phyloP scores from a whole-genome alignment of 2,329 filamentous ascomycete genomes.

The Septoria linicola region DNA sequence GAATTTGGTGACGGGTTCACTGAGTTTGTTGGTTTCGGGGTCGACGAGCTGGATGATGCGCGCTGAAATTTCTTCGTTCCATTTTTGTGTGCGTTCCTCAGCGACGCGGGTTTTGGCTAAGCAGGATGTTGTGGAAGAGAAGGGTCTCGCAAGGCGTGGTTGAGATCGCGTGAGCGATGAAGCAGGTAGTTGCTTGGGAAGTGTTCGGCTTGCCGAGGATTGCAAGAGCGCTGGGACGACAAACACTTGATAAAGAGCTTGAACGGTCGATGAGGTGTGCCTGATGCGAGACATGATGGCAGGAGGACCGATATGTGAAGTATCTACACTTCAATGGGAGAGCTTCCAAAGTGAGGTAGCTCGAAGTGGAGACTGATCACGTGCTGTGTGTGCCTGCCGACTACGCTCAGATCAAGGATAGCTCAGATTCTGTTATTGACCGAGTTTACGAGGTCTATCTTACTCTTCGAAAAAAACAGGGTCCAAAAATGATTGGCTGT shows the following conservation, averaged over 20 bases:
- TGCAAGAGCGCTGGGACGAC: constrained; percentile 37
- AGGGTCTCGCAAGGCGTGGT: constrained; percentile 20
- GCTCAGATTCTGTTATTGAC: too few species aligned
- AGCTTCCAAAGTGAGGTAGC: too few species aligned
- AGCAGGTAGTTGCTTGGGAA: too few species aligned
- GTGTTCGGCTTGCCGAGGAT: constrained; percentile 12
- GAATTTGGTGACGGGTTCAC: constrained; percentile 26
- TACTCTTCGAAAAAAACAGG: too few species aligned
- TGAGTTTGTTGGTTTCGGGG: constrained; percentile 38
- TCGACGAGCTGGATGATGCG: constrained; percentile 48
- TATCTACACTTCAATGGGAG: too few species aligned
- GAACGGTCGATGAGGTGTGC: constrained; percentile 22
- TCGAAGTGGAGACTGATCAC: too few species aligned
- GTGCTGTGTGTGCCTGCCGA: too few species aligned
- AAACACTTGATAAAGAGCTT: constrained; percentile 48
- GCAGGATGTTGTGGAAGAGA: constrained; percentile 28
- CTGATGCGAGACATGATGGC: constrained; percentile 18
- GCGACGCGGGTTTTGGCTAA: constrained; percentile 40
- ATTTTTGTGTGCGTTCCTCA: constrained; percentile 42
- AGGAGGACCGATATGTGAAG: neutral
- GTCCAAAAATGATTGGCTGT: too few species aligned
- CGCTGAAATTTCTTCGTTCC: constrained; percentile 52
- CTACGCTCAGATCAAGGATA: too few species aligned
- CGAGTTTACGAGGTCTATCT: too few species aligned
- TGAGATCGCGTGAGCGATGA: constrained; percentile 28